Conservation (phyloP, 441 rosid genomes). For the Jatropha multifida region DNA sequence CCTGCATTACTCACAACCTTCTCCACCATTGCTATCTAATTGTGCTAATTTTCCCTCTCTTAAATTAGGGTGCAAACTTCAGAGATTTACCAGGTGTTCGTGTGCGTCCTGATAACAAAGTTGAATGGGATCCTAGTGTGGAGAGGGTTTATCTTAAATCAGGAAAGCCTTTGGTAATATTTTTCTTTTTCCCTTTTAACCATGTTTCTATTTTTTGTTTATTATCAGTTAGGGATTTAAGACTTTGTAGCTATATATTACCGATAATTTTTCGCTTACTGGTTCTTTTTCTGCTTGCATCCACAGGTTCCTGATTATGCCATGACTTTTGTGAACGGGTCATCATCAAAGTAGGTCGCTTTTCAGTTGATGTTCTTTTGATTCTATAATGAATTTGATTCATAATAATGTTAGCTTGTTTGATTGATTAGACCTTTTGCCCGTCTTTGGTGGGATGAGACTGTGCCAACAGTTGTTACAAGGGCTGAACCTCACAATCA, state of each 20-base stretch:
- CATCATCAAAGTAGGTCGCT: slow-evolving; percentile 55
- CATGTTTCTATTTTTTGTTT: background rate
- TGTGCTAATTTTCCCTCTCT: background rate
- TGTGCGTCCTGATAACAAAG: slow-evolving; percentile 47
- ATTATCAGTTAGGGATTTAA: background rate
- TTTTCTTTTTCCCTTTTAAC: background rate
- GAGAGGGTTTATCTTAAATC: slow-evolving; percentile 43
- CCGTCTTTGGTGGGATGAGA: slow-evolving; percentile 88
- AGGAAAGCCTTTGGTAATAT: slow-evolving; percentile 54
- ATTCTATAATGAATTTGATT: background rate
- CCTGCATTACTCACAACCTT: background rate
- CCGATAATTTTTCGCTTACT: background rate
- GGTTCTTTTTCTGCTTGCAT: slow-evolving; percentile 1
- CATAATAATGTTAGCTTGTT: background rate
- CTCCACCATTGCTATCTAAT: background rate
- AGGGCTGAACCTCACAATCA: slow-evolving; percentile 80
- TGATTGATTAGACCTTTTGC: slow-evolving; percentile 57
- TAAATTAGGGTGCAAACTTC: slow-evolving; percentile 62
- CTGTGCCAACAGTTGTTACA: slow-evolving; percentile 78
- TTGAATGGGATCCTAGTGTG: slow-evolving; percentile 52
- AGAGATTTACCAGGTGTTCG: slow-evolving; percentile 74
- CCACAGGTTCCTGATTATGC: slow-evolving; percentile 75
- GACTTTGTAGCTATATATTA: background rate
- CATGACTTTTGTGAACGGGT: slow-evolving; percentile 43
- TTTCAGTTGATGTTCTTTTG: background rate